A percentile compares a stretch with the other conserved stretches of the same genome.
phyloP scores from a whole-genome alignment of 208 protist genomes.

The Wallacemonas collosoma region DNA sequence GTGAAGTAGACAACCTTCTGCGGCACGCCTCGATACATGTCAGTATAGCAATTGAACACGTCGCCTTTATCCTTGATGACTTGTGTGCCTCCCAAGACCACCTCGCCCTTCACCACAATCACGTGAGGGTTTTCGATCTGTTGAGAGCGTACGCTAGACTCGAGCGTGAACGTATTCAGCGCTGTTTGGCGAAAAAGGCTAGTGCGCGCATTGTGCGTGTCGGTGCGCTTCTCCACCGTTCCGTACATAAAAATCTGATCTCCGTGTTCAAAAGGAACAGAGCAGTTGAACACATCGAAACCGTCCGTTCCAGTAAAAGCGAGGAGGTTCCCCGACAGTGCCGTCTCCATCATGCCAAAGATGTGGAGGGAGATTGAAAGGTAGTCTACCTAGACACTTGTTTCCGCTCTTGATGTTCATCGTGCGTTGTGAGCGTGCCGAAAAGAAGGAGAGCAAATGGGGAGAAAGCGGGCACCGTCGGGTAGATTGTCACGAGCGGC shows the following conservation, averaged over 20 bases:
- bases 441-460: too few relatives aligned
- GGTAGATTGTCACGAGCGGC: too few relatives aligned
- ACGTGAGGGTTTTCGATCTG: conserved; percentile 22
- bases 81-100: conserved; percentile 14
- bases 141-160: conserved; percentile 4
- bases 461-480: too few relatives aligned
- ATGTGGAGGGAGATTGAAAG: background rate
- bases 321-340: background rate
- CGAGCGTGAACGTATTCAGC: background rate
- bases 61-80: conserved; percentile 18
- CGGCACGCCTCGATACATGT: conserved; percentile 22
- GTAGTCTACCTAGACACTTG: too few relatives aligned
- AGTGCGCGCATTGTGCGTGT: background rate
- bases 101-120: background rate
- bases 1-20: conserved; percentile 17
- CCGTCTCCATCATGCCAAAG: background rate
- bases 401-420: too few relatives aligned
- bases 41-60: conserved; percentile 14
- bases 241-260: conserved; percentile 15
- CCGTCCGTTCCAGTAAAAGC: conserved; percentile 14
- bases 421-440: too few relatives aligned
- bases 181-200: conserved; percentile 15
- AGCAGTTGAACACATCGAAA: conserved; percentile 21
- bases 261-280: conserved; percentile 18
- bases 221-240: conserved; percentile 13